Percentiles rank a stretch among this genome's conserved stretches.
phyloP scores from a whole-genome alignment of 176 grass and related monocot genomes.

The Carex kokanica region DNA sequence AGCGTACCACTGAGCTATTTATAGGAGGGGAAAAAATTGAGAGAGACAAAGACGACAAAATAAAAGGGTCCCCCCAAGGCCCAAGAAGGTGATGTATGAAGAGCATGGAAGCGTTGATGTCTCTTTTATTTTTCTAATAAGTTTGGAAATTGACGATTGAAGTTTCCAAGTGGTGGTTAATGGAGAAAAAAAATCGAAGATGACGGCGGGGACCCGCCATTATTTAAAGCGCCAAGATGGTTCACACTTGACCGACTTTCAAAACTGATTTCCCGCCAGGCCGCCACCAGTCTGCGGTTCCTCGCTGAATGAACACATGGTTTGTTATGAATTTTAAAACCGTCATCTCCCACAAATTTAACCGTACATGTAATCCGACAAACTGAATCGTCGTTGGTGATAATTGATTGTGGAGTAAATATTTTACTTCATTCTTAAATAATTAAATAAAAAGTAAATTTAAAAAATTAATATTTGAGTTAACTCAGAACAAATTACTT shows the following conservation, averaged over 20 bases:
- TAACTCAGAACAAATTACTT: too few species aligned
- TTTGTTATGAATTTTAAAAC: too few species aligned
- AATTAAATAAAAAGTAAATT: too few species aligned
- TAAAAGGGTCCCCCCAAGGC: background rate
- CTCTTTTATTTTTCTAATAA: background rate
- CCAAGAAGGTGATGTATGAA: background rate
- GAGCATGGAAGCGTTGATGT: background rate
- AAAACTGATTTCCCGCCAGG: background rate
- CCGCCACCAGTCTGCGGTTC: too few species aligned
- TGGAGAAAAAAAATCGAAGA: background rate
- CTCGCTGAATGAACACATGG: too few species aligned
- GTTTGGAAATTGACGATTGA: background rate
- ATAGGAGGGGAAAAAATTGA: background rate
- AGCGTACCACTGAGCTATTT: background rate
- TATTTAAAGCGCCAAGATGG: background rate
- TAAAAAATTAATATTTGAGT: too few species aligned
- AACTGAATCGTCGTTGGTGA: too few species aligned
- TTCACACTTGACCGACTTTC: background rate
- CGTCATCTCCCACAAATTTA: too few species aligned
- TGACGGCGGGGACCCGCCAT: slow-evolving; percentile 14
- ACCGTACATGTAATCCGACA: too few species aligned
- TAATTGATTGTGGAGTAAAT: too few species aligned
- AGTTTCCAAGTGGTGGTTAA: background rate
- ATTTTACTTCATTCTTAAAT: too few species aligned
- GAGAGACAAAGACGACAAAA: background rate